Base-by-base conservation (phyloP, 2,329 filamentous ascomycete species). In the Cryphonectria radicalis region DNA sequence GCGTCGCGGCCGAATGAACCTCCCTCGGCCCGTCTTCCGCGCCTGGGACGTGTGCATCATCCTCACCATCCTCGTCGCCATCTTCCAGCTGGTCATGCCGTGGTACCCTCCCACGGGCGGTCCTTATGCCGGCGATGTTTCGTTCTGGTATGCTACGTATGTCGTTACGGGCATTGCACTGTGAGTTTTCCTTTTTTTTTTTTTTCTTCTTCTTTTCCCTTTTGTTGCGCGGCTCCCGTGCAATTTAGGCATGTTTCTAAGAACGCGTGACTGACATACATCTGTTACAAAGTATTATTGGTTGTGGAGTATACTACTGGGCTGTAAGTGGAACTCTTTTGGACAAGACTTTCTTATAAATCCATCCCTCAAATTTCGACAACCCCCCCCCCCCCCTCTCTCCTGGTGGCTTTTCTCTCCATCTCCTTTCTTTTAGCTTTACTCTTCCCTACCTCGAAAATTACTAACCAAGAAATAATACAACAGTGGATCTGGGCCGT, bases 81-180 rank as follows among this genome's bases (percentile, higher is more conserved):
- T 90, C 0, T 93, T 89, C 71, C 81, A 92, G 62, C 80, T 93
- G 2, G 84, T 90, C 22, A 92, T 92, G 84, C 91, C 91, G 0
- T 93, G 91, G 91, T 91, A 89, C 74, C 91, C 91, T 1, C 92
- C 91, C 0, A 82, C 83, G 0, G 85, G 82, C 0, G 91, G 91
- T 0, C 81, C 82, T 0, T 85, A 86, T 46, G 88, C 86, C 0
- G 91, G 90, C 0, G 88, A 91, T 70, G 91, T 93, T 1, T 91
- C 87, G 68, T 93, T 94, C 79, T 93, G 89, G 88, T 94, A 93
- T 74, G 91, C 85, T 1, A 93, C 90, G 0, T 93, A 93, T 75
- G 86, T 87, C 28, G 87, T 89, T 0, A 86, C 89, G 0, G 90
- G 91, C 0, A 85, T 93, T 70, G 89, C 79, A 32, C 85, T 92